Conservation (phyloP, 1,139 yeast species). For the Pichia sp. region DNA sequence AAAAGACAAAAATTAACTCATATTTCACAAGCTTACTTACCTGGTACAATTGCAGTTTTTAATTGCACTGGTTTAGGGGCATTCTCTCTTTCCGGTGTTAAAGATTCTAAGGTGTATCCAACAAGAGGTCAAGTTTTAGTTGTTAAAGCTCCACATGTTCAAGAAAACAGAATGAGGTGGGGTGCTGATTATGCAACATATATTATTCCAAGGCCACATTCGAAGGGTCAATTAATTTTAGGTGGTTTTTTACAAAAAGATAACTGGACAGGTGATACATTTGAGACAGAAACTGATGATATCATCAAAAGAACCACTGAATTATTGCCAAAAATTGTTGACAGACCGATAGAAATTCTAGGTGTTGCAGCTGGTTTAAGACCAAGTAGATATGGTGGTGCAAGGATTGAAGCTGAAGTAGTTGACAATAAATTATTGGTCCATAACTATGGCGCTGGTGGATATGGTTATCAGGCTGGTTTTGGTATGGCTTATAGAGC, state of each 20-base stretch:
- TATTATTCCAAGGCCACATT: constrained; percentile 60
- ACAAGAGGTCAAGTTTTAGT: constrained; percentile 68
- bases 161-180: constrained; percentile 45
- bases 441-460: constrained; percentile 75
- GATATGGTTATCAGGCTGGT: constrained; percentile 72
- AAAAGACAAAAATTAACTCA: constrained; percentile 40
- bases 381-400: constrained; percentile 66
- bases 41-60: constrained; percentile 43
- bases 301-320: constrained; percentile 51
- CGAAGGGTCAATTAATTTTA: constrained; percentile 53
- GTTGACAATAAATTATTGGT: constrained; percentile 37
- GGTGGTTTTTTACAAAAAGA: constrained; percentile 63
- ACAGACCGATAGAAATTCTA: constrained; percentile 40
- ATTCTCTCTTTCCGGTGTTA: constrained; percentile 47
- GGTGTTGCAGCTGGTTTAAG: constrained; percentile 63
- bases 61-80: constrained; percentile 74
- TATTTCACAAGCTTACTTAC: constrained; percentile 46
- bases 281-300: constrained; percentile 46
- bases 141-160: constrained; percentile 50
- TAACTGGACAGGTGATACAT: constrained; percentile 53
- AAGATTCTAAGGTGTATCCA: constrained; percentile 50
- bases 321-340: constrained; percentile 47
- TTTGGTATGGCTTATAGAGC: constrained; percentile 55
- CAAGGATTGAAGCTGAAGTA: constrained; percentile 48
- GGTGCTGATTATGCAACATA: constrained; percentile 53